Evolutionary conservation across 1,284 basidiomycete species (phyloP), one percentile per base, ranked within the genome.

Genomic region (Tilletiopsis washingtonensis): DNA sequence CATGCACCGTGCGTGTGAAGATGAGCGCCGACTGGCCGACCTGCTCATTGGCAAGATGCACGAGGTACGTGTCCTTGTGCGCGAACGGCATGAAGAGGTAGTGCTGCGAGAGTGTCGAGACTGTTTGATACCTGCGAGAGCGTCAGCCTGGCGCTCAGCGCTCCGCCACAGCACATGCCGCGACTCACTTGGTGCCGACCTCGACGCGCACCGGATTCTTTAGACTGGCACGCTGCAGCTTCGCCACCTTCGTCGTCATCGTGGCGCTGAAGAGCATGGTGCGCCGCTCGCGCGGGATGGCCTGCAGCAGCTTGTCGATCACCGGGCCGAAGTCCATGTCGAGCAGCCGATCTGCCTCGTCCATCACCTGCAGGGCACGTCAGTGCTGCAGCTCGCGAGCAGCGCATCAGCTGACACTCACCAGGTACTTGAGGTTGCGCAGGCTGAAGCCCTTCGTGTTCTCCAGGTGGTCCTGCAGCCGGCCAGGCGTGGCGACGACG

Each of bases 201-300:
- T 98, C 91, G 5, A 98, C 84, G 58, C 88, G 81, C n/a, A 96
- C 83, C 5, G 94, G 94, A 72, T 94, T 94, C 47, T 83, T 82
- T 66, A 98, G 78, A 78, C 87, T 90, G n/a, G 94, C 93, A 49
- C 94, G 79, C 74, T 98, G 93, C 6, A 99, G 79, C 75, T 98
- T 97, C 21, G 89, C 91, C 9, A 99, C 91, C 75, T 97, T 98
- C 20, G 90, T 94, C 2, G 93, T 96, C 91, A 99, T 98, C n/a
- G 94, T 99, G 1, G 94, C 94, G 14, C 91, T 94, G 78, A 94
- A 99, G 1, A 99, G 81, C 74, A 91, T 97, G 0, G 94, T 99
- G 29, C 85, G 87, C 19, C 94, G 82, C 68, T 98, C 91, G 68
- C 84, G 87, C 17, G 94, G 94, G 58, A 98, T 86, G 39, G 88